Evolutionary conservation across 768 basidiomycete species (phyloP).

Genomic region (Hortiboletus campestris): DNA sequence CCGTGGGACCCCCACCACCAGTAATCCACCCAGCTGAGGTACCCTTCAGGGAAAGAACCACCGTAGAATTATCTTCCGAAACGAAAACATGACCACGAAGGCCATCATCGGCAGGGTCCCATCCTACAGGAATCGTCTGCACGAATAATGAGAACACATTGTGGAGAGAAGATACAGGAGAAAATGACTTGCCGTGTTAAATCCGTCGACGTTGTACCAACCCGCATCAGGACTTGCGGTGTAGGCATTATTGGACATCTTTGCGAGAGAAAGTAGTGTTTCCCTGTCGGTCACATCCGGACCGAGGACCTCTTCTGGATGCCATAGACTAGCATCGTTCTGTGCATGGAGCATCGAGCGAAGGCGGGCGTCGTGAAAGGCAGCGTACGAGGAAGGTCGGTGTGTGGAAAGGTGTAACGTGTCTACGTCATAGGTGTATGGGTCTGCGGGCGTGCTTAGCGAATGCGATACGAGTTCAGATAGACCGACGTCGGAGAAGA

Average conservation of each 20-base stretch:
- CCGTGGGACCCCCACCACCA: constrained; percentile 78
- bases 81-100: constrained; percentile 91
- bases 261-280: constrained; percentile 74
- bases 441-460: constrained; percentile 20
- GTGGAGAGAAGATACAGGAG: background rate
- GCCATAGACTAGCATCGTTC: constrained; percentile 54
- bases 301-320: constrained; percentile 55
- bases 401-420: constrained; percentile 41
- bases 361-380: constrained; percentile 35
- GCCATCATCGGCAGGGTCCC: constrained; percentile 87
- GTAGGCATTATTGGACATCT: constrained; percentile 91
- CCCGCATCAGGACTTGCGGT: constrained; percentile 43
- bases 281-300: constrained; percentile 74
- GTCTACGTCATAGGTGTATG: constrained; percentile 42
- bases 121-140: constrained; percentile 77
- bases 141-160: background rate
- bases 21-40: constrained; percentile 72
- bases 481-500: constrained; percentile 54
- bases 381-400: constrained; percentile 43
- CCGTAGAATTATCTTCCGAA: constrained; percentile 78
- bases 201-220: constrained; percentile 75
- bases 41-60: constrained; percentile 90
- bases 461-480: constrained; percentile 30
- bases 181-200: constrained; percentile 51
- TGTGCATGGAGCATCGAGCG: constrained; percentile 39